Conservation (phyloP, 768 basidiomycete genomes). For the Steccherinum ochraceum region DNA sequence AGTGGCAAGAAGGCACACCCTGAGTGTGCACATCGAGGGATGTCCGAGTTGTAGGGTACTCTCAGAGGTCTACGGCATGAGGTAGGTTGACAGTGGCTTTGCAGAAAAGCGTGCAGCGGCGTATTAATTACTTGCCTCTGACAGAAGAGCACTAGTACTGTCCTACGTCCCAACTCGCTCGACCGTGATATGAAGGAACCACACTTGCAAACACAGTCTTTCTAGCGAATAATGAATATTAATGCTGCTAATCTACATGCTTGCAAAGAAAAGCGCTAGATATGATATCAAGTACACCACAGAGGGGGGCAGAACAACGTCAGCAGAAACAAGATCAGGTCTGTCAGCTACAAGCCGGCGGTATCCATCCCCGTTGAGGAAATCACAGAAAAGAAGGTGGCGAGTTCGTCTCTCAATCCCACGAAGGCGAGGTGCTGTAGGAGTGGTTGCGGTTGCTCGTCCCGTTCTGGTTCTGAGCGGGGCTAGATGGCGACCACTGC, state of each 20-base stretch:
- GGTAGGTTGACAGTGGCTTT: too few species aligned
- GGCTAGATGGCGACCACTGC: constrained; percentile 77
- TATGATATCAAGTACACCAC: constrained; percentile 9
- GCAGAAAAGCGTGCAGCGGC: too few species aligned
- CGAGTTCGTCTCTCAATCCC: constrained; percentile 26
- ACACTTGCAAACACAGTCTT: too few species aligned
- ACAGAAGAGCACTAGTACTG: too few species aligned
- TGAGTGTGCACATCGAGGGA: too few species aligned
- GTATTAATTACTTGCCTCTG: too few species aligned
- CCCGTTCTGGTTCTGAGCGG: constrained; percentile 47
- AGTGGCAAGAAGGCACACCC: too few species aligned
- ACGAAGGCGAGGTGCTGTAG: constrained; percentile 46
- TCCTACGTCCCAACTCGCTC: too few species aligned
- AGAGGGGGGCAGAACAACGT: constrained; percentile 11
- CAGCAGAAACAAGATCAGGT: constrained; percentile 4
- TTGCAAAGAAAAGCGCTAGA: constrained; percentile 14
- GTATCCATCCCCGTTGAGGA: background rate
- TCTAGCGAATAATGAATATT: too few species aligned
- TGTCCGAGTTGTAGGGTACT: too few species aligned
- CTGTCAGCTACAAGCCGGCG: background rate
- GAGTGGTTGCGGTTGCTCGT: constrained; percentile 31
- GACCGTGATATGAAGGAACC: too few species aligned
- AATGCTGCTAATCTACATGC: constrained; percentile 14
- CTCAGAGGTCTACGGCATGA: too few species aligned
- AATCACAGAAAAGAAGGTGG: background rate